Evolutionary conservation across 2,329 filamentous ascomycete genomes (phyloP), one percentile per base, ranked within the genome.

Genomic region (Clarireedia paspali): DNA sequence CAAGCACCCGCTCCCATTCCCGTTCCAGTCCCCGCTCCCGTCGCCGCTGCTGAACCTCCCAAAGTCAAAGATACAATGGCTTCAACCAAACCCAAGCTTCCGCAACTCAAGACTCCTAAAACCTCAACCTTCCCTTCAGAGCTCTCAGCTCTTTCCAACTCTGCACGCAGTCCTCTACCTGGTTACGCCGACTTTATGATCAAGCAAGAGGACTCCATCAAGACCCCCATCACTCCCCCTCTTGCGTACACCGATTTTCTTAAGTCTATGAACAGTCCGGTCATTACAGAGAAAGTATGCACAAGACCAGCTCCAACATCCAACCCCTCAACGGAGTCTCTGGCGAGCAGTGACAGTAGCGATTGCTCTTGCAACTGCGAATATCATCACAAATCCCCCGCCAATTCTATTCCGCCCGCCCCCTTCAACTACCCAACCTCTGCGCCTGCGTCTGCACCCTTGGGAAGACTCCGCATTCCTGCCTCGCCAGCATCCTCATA

Each of bases 161-260:
- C 82, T 61, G 82, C 85, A 47, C 81, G 80, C 62, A 91, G 85
- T 62, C 88, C 88, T 49, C 77, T 88, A 67, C 84, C 84, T 49
- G 75, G 74, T 50, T 77, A 77, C 47, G 76, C 82, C 20, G 74
- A 77, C 54, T 78, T 80, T 64, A 81, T 65, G 47, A 62, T 91
- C 76, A 92, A 91, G 71, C 74, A 87, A 63, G 78, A 87, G 56
- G 80, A 84, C 57, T 72, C 77, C 46, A 72, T 83, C 57, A 87
- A 84, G 73, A 96, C 91, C 4, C 91, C 91, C 49, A 95, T 97
- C 70, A 95, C 88, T 51, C 92, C 92, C 52, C 92, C 92, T 3
- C 78, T 82, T 23, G 91, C 92, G 57, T 97, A 97, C 70, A 87
- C 89, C 63, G 91, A 97, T 68, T 97, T 96, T 69, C 84, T 97